phyloP scores from a whole-genome alignment of 1,284 basidiomycete species.

The Chondrostereum purpureum region DNA sequence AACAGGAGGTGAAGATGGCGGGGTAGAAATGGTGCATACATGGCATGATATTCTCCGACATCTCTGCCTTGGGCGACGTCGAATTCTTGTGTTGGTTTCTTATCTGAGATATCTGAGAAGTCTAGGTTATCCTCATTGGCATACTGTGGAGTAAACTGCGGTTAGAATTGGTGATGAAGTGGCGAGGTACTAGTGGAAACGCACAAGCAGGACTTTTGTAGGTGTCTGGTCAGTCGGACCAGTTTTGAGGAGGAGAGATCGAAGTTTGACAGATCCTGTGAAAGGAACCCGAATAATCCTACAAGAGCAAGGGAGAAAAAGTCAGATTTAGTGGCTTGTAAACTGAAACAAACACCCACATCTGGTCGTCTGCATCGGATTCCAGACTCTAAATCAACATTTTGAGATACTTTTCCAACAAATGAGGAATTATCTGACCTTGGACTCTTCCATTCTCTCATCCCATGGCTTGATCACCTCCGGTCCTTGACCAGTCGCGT shows the following conservation, averaged over 20 bases:
- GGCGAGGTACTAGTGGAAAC: conserved; percentile 17
- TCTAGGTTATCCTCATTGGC: conserved; percentile 67
- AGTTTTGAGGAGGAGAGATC: conserved; percentile 66
- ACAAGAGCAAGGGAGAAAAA: conserved; percentile 7
- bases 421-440: conserved; percentile 32
- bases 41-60: conserved; percentile 69
- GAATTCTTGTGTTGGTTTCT: conserved; percentile 62
- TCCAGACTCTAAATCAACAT: conserved; percentile 51
- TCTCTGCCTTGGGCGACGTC: conserved; percentile 59
- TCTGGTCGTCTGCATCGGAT: conserved; percentile 79
- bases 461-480: conserved; percentile 75
- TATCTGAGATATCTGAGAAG: conserved; percentile 63
- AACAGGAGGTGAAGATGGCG: conserved; percentile 3
- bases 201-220: conserved; percentile 55
- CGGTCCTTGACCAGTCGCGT: conserved; percentile 43
- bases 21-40: conserved; percentile 31
- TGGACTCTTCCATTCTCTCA: conserved; percentile 52
- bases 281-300: conserved; percentile 79
- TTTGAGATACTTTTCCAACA: conserved; percentile 2
- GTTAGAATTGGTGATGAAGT: conserved; percentile 3
- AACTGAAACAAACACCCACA: conserved; percentile 42
- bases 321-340: not conserved
- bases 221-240: conserved; percentile 71
- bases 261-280: conserved; percentile 72
- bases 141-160: conserved; percentile 37